Base-by-base conservation (phyloP, 1,284 basidiomycete species). In the Farysia itapuensis region DNA sequence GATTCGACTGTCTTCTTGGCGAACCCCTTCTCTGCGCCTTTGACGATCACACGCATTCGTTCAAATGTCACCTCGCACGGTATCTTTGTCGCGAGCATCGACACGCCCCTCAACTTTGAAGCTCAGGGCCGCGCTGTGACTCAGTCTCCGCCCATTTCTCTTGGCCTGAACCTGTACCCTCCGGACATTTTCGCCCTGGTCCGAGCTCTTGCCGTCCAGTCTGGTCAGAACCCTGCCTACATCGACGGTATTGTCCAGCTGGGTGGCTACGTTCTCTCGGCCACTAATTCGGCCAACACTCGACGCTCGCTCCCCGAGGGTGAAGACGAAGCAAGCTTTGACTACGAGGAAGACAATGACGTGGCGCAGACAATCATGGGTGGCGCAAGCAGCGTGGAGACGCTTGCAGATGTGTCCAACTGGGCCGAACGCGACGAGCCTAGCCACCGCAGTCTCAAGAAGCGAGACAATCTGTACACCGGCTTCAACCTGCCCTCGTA, bases 111-210 rank as follows among this genome's bases (percentile, higher is more conserved):
- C 0, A 79, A 82, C 56, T 87, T 88, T 65, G 70, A 72, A 11
- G 80, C 82, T 0, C 67, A 79, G 5, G 84, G 85, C 13, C 84
- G 84, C 45, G 75, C 80, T 5, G 82, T 80, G 4, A 85, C 83
- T 2, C 77, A 79, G 24, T 87, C 85, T 11, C 86, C 87, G 3
- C 70, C 72, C 6, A 76, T 89, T 45, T 77, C 84, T 42, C 77
- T 89, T 34, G 78, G 83, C 64, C 81, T 89, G 81, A 88, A 88
- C 72, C 81, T 86, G 53, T 84, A 87, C 60, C 87, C 86, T 18
- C 77, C 82, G n/a, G 79, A 82, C 23, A 79, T 89, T 30, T 89
- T 89, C 72, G 85, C 85, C 0, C 79, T 89, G 14, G 84, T 86
- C 22, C 82, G 86, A 20, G 80, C 81, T 3, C 80, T 88, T 5